phyloP scores from a whole-genome alignment of 345 rosid genomes.

The Eucalyptus pauciflora region DNA sequence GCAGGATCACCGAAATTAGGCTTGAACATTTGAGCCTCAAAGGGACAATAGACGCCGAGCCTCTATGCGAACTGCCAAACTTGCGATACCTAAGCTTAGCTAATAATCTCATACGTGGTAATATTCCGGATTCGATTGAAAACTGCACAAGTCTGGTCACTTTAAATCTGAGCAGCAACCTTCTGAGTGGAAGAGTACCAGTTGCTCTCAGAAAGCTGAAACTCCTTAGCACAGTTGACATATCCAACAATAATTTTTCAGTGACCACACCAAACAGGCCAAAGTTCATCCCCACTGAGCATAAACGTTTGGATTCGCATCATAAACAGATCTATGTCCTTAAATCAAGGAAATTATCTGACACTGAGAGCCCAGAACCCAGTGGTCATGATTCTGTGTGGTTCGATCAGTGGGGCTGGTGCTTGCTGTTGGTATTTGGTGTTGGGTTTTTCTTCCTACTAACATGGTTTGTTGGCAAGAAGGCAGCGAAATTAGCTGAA shows the following conservation, averaged over 20 bases:
- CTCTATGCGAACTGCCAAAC: conserved; percentile 19
- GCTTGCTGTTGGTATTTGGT: conserved; percentile 4
- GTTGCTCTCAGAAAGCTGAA: conserved; percentile 16
- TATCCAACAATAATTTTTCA: conserved; percentile 18
- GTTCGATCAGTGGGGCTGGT: not conserved
- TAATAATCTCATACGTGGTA: conserved; percentile 16
- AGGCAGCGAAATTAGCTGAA: not conserved
- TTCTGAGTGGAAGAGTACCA: conserved; percentile 18
- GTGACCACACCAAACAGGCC: not conserved
- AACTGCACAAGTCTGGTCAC: conserved; percentile 12
- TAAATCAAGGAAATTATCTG: not conserved
- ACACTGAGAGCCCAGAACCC: not conserved
- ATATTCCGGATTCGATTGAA: conserved; percentile 16
- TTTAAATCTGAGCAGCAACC: conserved; percentile 28
- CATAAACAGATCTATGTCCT: not conserved
- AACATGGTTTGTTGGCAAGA: conserved; percentile 3
- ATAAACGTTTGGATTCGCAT: not conserved
- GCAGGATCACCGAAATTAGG: conserved; percentile 16
- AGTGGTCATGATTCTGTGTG: not conserved
- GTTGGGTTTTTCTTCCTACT: conserved; percentile 2
- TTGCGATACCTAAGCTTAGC: conserved; percentile 21
- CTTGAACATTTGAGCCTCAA: conserved; percentile 22
- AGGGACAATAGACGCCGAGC: conserved; percentile 23
- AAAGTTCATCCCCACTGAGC: not conserved
- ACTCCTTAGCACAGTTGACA: conserved; percentile 15